Percentiles rank a stretch among this genome's conserved stretches.
Evolutionary conservation across 495 filamentous ascomycete species (phyloP).

Genomic region (Lineolata rhizophorae): DNA sequence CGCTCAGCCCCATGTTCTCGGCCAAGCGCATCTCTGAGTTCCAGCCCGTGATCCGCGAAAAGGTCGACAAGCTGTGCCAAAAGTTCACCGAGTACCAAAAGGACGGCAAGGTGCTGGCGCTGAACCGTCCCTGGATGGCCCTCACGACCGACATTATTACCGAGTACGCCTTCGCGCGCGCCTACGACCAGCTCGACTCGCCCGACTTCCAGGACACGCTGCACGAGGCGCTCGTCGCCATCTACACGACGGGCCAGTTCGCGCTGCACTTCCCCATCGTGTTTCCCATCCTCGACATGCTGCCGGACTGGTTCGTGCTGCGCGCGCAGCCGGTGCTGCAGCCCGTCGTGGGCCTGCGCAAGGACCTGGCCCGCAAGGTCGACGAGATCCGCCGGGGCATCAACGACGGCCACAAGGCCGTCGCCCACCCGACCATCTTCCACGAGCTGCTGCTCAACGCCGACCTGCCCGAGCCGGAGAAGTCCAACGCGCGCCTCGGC

Average conservation of each 20-base stretch:
- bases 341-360: not conserved
- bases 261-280: constrained; percentile 1
- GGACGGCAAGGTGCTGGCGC: constrained; percentile 4
- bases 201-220: constrained; percentile 4
- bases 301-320: not conserved
- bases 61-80: not conserved
- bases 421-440: constrained; percentile 1
- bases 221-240: not conserved
- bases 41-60: constrained; percentile 3
- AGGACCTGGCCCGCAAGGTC: not conserved
- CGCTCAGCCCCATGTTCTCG: constrained; percentile 2
- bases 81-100: not conserved
- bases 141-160: constrained; percentile 24
- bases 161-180: constrained; percentile 21
- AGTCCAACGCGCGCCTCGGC: not conserved
- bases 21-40: not conserved
- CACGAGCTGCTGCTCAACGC: too few relatives aligned
- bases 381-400: not conserved
- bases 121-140: constrained; percentile 14
- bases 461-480: constrained; percentile 3
- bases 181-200: constrained; percentile 13
- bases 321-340: not conserved
- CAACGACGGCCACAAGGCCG: not conserved
- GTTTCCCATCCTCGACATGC: not conserved
- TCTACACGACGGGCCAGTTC: not conserved